These are phyloP conservation scores for Venturia effusa DNA, from an alignment of 2,329 filamentous ascomycete genomes.

Conservation along the genomic window DNA sequence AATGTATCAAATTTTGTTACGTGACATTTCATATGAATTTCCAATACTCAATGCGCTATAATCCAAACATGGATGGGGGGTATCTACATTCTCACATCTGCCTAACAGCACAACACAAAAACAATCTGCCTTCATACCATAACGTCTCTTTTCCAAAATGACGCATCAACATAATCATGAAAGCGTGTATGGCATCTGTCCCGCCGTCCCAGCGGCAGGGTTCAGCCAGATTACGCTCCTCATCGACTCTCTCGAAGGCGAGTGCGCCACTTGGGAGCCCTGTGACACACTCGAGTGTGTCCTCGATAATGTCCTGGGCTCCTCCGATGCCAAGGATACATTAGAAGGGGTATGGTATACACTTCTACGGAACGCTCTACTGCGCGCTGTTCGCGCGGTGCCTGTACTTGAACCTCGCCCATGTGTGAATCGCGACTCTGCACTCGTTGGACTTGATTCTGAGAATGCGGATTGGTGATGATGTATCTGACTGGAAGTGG, in stretches of 20 bases:
- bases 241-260: conserved; percentile 7
- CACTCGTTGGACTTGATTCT: neutral
- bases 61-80: neutral
- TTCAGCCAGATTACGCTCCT: conserved; percentile 19
- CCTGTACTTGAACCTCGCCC: conserved; percentile 4
- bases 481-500: neutral
- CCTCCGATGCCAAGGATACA: neutral
- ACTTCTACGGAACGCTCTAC: neutral
- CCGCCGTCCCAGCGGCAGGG: conserved; percentile 15
- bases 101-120: neutral
- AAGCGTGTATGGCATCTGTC: conserved; percentile 22
- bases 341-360: conserved; percentile 4
- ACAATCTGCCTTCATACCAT: neutral
- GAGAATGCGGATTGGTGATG: conserved; percentile 1
- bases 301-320: neutral
- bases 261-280: neutral
- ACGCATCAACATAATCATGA: neutral
- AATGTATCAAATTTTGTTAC: too few relatives aligned
- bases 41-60: neutral
- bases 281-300: neutral
- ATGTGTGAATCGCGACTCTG: conserved; percentile 4
- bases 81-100: neutral
- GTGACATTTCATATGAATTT: neutral
- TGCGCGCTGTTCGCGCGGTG: conserved; percentile 6
- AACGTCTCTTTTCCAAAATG: neutral